Conservation (phyloP, 2,329 filamentous ascomycete genomes). For the Pseudocercospora macadamiae region DNA sequence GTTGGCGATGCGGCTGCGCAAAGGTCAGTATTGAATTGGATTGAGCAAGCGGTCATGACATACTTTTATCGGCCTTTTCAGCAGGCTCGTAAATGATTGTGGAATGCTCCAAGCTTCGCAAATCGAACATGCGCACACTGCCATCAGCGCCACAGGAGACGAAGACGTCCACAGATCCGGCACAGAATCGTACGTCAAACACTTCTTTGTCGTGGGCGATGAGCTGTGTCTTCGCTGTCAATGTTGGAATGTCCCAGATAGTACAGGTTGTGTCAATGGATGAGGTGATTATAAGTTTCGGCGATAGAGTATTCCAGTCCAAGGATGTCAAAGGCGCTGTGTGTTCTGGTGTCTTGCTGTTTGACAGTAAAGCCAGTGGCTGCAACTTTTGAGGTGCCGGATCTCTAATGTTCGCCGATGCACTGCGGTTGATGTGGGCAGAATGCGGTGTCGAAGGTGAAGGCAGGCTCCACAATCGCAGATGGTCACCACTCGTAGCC, state of each 20-base stretch:
- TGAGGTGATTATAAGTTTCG: constrained; percentile 95
- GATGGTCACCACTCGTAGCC: constrained; percentile 91
- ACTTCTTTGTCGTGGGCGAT: constrained; percentile 99
- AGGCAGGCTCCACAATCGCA: constrained; percentile 91
- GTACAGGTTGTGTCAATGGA: constrained; percentile 99
- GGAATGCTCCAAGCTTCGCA: constrained; percentile 93
- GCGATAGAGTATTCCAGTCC: constrained; percentile 97
- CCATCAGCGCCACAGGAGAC: constrained; percentile 97
- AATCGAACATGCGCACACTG: constrained; percentile 97
- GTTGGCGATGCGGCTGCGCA: constrained; percentile 41
- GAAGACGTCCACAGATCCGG: constrained; percentile 97
- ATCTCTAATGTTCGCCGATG: constrained; percentile 61
- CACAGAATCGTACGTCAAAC: constrained; percentile 97
- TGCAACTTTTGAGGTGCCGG: constrained; percentile 78
- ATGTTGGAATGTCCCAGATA: constrained; percentile 97
- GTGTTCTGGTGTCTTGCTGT: constrained; percentile 97
- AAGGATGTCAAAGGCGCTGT: constrained; percentile 94
- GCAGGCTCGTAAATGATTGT: constrained; percentile 99
- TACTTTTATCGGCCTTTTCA: constrained; percentile 69
- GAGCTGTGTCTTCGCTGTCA: constrained; percentile 96
- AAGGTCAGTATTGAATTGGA: not conserved
- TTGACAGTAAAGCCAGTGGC: constrained; percentile 88
- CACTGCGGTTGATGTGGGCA: constrained; percentile 69
- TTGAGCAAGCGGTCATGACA: constrained; percentile 14
- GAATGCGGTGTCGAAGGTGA: constrained; percentile 38